Conservation (phyloP, 768 basidiomycete genomes). For the Panaeolus papilionaceus region DNA sequence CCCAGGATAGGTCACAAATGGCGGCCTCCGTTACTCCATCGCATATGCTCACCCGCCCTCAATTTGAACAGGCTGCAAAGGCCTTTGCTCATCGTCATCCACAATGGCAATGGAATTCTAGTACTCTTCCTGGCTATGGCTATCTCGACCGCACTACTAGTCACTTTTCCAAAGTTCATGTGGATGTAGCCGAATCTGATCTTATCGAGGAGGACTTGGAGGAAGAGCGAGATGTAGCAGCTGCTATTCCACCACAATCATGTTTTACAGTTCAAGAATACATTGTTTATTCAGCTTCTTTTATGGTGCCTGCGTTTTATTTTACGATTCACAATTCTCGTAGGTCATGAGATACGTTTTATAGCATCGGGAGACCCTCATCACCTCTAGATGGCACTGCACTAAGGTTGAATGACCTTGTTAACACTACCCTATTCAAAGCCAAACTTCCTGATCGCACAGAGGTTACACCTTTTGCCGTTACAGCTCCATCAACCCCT, state of each 20-base stretch:
- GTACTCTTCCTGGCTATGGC: constrained; percentile 34
- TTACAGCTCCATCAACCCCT: constrained; percentile 54
- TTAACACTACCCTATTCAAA: constrained; percentile 67
- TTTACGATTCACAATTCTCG: constrained; percentile 73
- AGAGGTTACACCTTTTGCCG: constrained; percentile 57
- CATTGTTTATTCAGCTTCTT: constrained; percentile 79
- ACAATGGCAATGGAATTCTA: constrained; percentile 45
- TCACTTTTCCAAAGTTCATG: constrained; percentile 19
- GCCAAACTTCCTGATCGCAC: constrained; percentile 47
- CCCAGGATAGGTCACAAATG: constrained; percentile 2
- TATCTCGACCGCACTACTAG: constrained; percentile 35
- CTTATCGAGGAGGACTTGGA: constrained; percentile 22
- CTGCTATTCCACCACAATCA: constrained; percentile 29
- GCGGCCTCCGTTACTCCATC: constrained; percentile 30
- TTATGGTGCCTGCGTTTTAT: constrained; percentile 84
- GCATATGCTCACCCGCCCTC: constrained; percentile 56
- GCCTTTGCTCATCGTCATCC: constrained; percentile 44
- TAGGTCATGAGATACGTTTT: constrained; percentile 47
- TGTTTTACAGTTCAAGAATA: constrained; percentile 62
- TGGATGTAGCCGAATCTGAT: constrained; percentile 19
- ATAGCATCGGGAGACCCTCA: constrained; percentile 20
- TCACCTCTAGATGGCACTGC: constrained; percentile 64
- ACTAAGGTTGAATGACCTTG: constrained; percentile 59
- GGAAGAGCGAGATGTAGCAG: constrained; percentile 47
- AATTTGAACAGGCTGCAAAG: constrained; percentile 68